Evolutionary conservation across 352 stramenopile genomes (phyloP).

Genomic region (Globisporangium uncinulatum): DNA sequence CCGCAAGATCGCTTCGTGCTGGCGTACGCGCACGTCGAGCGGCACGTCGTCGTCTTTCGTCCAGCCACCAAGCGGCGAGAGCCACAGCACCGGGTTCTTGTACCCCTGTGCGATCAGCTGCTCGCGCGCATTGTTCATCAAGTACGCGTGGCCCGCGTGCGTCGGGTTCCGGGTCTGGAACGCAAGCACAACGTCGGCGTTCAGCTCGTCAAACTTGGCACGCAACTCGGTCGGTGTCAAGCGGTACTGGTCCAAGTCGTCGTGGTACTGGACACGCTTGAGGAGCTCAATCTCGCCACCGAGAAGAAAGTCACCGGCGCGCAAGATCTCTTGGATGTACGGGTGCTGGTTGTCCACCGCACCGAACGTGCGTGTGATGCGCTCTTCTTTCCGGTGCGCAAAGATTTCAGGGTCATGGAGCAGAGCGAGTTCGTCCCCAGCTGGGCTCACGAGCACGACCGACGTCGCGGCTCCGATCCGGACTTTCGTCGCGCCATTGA

Average conservation of each 20-base stretch:
- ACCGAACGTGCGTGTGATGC: conserved; percentile 96
- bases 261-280: conserved; percentile 94
- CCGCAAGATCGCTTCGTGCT: conserved; percentile 92
- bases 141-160: conserved; percentile 96
- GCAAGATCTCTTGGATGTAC: conserved; percentile 96
- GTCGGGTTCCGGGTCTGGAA: conserved; percentile 99
- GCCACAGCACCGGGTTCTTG: conserved; percentile 96
- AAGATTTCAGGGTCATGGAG: conserved; percentile 95
- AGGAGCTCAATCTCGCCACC: conserved; percentile 96
- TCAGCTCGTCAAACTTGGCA: conserved; percentile 92
- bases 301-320: conserved; percentile 93
- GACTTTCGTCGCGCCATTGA: conserved; percentile 91
- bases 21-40: conserved; percentile 95
- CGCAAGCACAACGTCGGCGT: conserved; percentile 95
- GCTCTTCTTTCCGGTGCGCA: conserved; percentile 97
- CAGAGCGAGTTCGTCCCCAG: conserved; percentile 92
- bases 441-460: conserved; percentile 93
- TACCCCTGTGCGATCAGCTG: conserved; percentile 91
- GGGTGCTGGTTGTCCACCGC: conserved; percentile 95
- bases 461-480: conserved; percentile 73
- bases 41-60: conserved; percentile 98
- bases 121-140: conserved; percentile 96
- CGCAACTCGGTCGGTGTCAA: conserved; percentile 93
- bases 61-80: conserved; percentile 96
- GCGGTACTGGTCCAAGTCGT: conserved; percentile 95